Evolutionary conservation across 257 asterid species (phyloP).

Genomic region (Gardenia jasminoides): DNA sequence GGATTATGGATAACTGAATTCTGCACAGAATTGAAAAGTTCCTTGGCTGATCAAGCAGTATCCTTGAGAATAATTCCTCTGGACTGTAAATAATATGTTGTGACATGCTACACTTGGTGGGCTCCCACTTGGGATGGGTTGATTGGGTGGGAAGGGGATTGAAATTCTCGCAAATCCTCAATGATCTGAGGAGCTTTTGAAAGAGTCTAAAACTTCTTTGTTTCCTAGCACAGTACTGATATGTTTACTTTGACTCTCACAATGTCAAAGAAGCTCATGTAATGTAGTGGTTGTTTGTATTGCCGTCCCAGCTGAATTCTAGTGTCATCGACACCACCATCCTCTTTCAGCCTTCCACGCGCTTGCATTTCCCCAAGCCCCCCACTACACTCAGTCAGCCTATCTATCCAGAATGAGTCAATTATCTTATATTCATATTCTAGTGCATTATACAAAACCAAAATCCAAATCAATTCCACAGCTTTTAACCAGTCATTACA

Average conservation of each 20-base stretch:
- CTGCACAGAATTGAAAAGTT: background rate
- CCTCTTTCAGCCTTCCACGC: conserved; percentile 6
- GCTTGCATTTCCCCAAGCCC: conserved; percentile 6
- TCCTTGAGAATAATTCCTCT: background rate
- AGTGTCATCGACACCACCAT: no score
- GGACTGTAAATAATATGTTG: background rate
- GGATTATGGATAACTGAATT: no score
- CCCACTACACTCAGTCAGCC: background rate
- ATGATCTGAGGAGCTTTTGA: background rate
- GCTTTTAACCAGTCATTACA: background rate
- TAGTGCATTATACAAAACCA: background rate
- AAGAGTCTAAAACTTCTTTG: background rate
- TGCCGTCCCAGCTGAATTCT: background rate
- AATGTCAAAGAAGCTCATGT: background rate
- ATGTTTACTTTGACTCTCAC: background rate
- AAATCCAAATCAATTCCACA: background rate
- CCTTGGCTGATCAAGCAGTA: background rate
- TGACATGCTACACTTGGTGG: background rate
- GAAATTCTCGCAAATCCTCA: no score
- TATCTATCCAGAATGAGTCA: background rate
- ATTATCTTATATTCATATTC: background rate
- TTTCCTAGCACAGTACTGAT: background rate
- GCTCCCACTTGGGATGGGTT: no score
- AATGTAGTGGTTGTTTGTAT: no score
- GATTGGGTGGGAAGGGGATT: no score